These are phyloP conservation scores for Ilex paraguariensis DNA, from an alignment of 305 asterid genomes.

Conservation along the genomic window DNA sequence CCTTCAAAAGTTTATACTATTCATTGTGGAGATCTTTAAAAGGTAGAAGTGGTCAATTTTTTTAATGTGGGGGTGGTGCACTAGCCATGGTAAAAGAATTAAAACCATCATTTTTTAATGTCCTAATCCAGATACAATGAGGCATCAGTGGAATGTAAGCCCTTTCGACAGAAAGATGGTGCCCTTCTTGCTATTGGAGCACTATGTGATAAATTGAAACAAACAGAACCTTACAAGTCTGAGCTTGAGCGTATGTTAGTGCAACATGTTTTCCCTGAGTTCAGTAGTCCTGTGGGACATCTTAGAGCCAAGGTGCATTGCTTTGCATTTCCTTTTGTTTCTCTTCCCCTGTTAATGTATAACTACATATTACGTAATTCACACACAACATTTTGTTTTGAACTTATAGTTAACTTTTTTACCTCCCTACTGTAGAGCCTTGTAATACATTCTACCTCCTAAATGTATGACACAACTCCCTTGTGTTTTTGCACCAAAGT, in stretches of 20 bases:
- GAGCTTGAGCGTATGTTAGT: slow-evolving; percentile 97
- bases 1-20: slow-evolving; percentile 83
- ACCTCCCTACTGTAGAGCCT: no score
- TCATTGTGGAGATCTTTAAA: slow-evolving; percentile 85
- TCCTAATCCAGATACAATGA: slow-evolving; percentile 61
- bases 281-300: slow-evolving; percentile 87
- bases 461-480: no score
- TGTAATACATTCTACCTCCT: no score
- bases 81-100: neutral
- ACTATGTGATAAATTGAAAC: slow-evolving; percentile 88
- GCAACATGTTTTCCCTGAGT: slow-evolving; percentile 95
- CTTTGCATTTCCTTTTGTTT: slow-evolving; percentile 12
- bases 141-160: slow-evolving; percentile 65
- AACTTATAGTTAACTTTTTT: no score
- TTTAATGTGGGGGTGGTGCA: no score
- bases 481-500: no score
- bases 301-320: slow-evolving; percentile 79
- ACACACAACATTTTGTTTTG: neutral
- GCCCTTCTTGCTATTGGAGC: slow-evolving; percentile 98
- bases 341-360: slow-evolving; percentile 3
- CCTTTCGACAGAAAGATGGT: slow-evolving; percentile 93
- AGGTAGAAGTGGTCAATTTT: slow-evolving; percentile 38
- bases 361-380: slow-evolving; percentile 4
- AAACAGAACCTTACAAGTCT: slow-evolving; percentile 88
- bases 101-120: slow-evolving; percentile 2